Evolutionary conservation across 2,329 filamentous ascomycete genomes (phyloP).

Genomic region (Exophiala phaeomuriformis): DNA sequence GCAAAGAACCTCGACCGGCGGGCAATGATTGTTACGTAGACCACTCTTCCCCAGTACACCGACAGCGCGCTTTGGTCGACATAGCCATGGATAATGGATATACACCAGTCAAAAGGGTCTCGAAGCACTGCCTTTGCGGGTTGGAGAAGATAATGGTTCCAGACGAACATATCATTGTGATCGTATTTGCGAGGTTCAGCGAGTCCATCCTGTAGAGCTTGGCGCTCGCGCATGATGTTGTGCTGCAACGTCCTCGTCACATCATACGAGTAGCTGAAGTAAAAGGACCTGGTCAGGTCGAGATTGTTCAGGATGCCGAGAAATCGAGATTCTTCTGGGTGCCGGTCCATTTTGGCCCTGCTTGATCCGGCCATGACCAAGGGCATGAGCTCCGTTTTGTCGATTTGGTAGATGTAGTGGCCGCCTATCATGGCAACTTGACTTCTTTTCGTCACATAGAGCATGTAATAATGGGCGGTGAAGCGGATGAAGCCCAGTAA

Average conservation of each 20-base stretch:
- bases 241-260: conserved; percentile 86
- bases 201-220: conserved; percentile 58
- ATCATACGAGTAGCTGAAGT: conserved; percentile 98
- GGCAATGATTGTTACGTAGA: conserved; percentile 91
- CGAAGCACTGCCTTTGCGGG: conserved; percentile 64
- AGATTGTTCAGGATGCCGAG: conserved; percentile 83
- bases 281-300: conserved; percentile 85
- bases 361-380: conserved; percentile 63
- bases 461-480: conserved; percentile 94
- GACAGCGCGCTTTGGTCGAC: conserved; percentile 82
- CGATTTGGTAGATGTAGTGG: conserved; percentile 91
- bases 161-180: conserved; percentile 94
- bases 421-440: conserved; percentile 94
- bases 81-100: conserved; percentile 91
- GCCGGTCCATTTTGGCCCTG: conserved; percentile 69
- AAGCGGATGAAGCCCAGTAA: conserved; percentile 92
- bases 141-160: conserved; percentile 83
- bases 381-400: conserved; percentile 85
- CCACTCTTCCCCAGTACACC: conserved; percentile 71
- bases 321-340: conserved; percentile 83
- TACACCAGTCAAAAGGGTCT: conserved; percentile 89
- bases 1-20: conserved; percentile 88
- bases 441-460: conserved; percentile 89
- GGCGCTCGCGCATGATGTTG: conserved; percentile 77
- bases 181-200: conserved; percentile 54